Conservation (phyloP, 192 early-diverging fungal species). For the Funneliformis mosseae region DNA sequence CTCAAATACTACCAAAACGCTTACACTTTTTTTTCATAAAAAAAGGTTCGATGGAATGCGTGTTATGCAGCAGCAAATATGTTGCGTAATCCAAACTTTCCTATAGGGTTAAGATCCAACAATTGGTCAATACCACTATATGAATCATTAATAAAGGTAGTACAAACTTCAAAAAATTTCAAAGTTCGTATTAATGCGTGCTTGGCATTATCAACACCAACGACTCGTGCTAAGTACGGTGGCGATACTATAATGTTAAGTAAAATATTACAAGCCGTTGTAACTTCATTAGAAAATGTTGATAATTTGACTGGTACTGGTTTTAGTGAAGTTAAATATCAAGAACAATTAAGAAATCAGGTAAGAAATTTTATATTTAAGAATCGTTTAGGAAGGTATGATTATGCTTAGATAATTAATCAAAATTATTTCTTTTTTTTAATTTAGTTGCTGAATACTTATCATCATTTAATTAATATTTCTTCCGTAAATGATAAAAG, state of each 20-base stretch:
- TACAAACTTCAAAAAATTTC: conserved; percentile 67
- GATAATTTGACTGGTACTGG: conserved; percentile 24
- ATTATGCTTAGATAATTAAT: not conserved
- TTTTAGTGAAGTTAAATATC: conserved; percentile 32
- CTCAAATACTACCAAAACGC: not conserved
- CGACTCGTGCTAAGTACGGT: conserved; percentile 45
- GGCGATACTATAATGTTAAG: conserved; percentile 39
- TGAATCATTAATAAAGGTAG: conserved; percentile 52
- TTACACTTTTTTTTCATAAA: not conserved
- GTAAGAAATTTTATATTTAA: not conserved
- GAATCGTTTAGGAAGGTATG: not conserved
- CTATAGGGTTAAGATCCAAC: conserved; percentile 49
- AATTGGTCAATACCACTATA: conserved; percentile 58
- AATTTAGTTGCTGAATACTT: conserved; percentile 10
- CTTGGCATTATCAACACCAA: conserved; percentile 49
- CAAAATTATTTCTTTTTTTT: not conserved
- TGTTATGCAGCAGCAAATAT: conserved; percentile 71
- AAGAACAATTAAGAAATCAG: conserved; percentile 32
- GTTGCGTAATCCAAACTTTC: conserved; percentile 55
- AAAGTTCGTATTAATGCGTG: conserved; percentile 79
- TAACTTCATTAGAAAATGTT: conserved; percentile 42
- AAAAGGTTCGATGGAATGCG: conserved; percentile 77
- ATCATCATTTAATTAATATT: conserved; percentile 17
- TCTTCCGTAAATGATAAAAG: not conserved
- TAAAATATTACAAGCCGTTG: conserved; percentile 39